Evolutionary conservation across 2,329 filamentous ascomycete genomes (phyloP).

Genomic region (Colletotrichum orbiculare): DNA sequence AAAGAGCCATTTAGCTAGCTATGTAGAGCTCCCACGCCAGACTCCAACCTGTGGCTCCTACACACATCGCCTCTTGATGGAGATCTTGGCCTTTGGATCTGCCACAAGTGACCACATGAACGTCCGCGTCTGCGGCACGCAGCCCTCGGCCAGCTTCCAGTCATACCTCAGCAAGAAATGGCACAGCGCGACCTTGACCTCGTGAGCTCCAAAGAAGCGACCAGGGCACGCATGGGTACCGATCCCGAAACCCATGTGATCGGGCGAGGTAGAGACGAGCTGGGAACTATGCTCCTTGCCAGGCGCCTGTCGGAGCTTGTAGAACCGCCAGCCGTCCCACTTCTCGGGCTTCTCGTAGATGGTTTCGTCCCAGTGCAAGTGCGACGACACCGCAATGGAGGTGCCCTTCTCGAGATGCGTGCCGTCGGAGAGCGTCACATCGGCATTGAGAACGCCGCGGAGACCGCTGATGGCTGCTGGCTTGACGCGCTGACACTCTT

Average conservation of each 20-base stretch:
- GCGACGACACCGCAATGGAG: constrained; percentile 6
- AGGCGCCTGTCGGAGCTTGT: constrained; percentile 20
- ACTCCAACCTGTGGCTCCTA: not conserved
- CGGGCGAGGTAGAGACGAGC: constrained; percentile 50
- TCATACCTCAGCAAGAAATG: constrained; percentile 55
- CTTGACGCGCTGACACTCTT: constrained; percentile 49
- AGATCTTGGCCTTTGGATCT: constrained; percentile 13
- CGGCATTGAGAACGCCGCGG: not conserved
- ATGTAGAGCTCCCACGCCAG: too few relatives aligned
- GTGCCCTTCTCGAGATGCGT: not conserved
- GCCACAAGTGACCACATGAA: constrained; percentile 27
- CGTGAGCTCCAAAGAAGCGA: constrained; percentile 56
- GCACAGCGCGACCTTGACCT: constrained; percentile 57
- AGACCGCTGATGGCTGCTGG: constrained; percentile 18
- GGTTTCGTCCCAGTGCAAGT: constrained; percentile 16
- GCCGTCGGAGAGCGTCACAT: constrained; percentile 21
- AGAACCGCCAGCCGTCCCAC: constrained; percentile 16
- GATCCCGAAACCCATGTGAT: constrained; percentile 50
- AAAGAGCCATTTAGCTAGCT: too few relatives aligned
- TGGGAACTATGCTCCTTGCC: constrained; percentile 44
- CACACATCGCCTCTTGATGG: not conserved
- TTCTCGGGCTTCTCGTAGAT: constrained; percentile 4
- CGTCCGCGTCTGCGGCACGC: constrained; percentile 2
- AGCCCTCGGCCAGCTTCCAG: constrained; percentile 19
- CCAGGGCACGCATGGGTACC: constrained; percentile 54